Percentiles rank a stretch among this genome's conserved stretches.
phyloP scores from a whole-genome alignment of 2,329 filamentous ascomycete species.

The Cladophialophora yegresii region DNA sequence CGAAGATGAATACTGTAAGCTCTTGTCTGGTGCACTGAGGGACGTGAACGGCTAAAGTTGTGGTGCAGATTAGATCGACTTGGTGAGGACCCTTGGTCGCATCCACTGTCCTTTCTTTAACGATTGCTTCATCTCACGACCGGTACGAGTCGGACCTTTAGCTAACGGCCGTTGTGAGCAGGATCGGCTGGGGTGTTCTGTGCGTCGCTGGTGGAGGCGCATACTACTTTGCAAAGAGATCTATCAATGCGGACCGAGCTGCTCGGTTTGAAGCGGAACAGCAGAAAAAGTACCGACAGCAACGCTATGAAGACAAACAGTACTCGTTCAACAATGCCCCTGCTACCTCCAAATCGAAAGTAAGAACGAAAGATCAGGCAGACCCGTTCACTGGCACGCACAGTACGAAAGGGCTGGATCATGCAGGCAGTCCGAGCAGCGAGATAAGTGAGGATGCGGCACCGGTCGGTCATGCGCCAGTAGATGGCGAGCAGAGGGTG shows the following conservation, averaged over 20 bases:
- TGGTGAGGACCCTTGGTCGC: conserved; percentile 50
- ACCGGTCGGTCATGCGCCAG: conserved; percentile 76
- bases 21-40: not conserved
- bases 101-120: not conserved
- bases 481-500: conserved; percentile 66
- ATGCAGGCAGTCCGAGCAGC: conserved; percentile 67
- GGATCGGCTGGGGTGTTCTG: conserved; percentile 88
- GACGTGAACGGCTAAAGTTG: conserved; percentile 10
- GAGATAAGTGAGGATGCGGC: conserved; percentile 80
- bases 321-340: conserved; percentile 28
- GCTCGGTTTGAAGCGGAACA: conserved; percentile 70
- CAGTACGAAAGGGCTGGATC: conserved; percentile 47
- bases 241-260: conserved; percentile 86
- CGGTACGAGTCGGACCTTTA: not conserved
- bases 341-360: conserved; percentile 27
- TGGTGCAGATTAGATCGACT: conserved; percentile 57
- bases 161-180: conserved; percentile 43
- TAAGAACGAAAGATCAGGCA: conserved; percentile 33
- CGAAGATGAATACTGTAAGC: conserved; percentile 57
- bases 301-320: conserved; percentile 43
- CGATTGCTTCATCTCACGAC: not conserved
- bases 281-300: conserved; percentile 54
- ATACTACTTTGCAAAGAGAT: conserved; percentile 93
- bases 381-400: conserved; percentile 18
- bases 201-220: conserved; percentile 85